Evolutionary conservation across 148 eudicot genomes (phyloP).

Genomic region (Rhododendron mucronatum): DNA sequence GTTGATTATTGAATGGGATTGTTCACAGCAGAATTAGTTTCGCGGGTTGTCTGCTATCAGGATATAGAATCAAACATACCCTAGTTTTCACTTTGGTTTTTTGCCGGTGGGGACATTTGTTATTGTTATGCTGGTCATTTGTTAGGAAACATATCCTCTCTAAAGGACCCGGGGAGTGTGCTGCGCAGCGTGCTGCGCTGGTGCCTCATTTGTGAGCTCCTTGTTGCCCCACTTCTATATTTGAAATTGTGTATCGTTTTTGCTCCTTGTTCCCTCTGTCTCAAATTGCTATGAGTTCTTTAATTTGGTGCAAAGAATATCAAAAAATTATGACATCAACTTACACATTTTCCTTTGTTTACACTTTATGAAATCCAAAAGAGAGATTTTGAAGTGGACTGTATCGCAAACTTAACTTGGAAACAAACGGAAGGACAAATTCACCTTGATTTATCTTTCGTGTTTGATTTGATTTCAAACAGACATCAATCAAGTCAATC

Average conservation of each 20-base stretch:
- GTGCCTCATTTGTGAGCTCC: neutral
- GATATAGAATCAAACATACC: neutral
- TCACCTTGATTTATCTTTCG: no score
- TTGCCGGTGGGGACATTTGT: slow-evolving; percentile 3
- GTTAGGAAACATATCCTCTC: neutral
- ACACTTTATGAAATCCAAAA: neutral
- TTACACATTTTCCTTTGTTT: neutral
- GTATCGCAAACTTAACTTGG: neutral
- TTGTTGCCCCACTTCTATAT: neutral
- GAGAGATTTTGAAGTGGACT: neutral
- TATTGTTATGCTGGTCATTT: slow-evolving; percentile 9
- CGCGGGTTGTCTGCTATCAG: neutral
- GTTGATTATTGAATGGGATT: neutral
- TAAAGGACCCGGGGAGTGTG: no score
- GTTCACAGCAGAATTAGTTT: neutral
- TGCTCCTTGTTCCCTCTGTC: neutral
- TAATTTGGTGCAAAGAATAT: neutral
- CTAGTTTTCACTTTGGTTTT: neutral
- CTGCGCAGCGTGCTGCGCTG: no score
- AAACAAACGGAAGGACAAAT: neutral
- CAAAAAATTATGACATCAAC: neutral
- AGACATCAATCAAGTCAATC: neutral
- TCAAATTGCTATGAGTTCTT: neutral
- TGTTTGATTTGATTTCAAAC: no score
- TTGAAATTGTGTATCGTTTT: neutral